A percentile compares a stretch with the other conserved stretches of the same genome.
Evolutionary conservation across 2,329 filamentous ascomycete species (phyloP).

Genomic region (Cordyceps farinosa): DNA sequence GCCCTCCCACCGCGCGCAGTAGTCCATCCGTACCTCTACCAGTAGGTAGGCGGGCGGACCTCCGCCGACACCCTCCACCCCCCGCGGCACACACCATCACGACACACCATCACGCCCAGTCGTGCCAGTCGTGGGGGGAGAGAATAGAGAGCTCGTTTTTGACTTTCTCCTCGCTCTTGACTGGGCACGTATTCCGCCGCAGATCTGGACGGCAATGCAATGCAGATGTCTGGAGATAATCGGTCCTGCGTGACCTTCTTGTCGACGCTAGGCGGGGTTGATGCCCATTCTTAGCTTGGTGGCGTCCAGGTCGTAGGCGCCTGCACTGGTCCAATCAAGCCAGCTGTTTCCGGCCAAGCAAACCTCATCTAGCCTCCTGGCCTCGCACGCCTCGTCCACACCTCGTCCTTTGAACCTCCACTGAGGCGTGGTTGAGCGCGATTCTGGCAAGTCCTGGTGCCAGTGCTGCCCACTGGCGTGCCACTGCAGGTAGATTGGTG

Average conservation of each 20-base stretch:
- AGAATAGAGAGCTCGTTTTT: not conserved
- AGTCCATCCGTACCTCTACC: not conserved
- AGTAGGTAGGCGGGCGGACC: not conserved
- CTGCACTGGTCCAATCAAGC: not conserved
- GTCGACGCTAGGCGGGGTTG: not conserved
- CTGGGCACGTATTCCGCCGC: not conserved
- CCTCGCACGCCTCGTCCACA: not conserved
- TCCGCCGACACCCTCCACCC: not conserved
- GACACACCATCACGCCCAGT: not conserved
- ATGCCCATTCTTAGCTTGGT: not conserved
- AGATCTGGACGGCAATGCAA: not conserved
- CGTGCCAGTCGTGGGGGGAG: not conserved
- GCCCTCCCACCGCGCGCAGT: not conserved
- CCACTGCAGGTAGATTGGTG: not conserved
- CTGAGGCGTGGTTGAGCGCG: not conserved
- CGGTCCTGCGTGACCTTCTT: conserved; percentile 1
- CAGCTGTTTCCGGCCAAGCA: conserved; percentile 1
- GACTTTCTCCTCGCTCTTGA: not conserved
- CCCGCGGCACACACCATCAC: not conserved
- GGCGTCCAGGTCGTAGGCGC: not conserved
- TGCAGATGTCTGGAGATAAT: not conserved
- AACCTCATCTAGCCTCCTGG: not conserved
- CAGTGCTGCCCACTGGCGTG: not conserved
- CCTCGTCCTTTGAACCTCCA: not conserved
- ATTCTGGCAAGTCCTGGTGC: not conserved